Base-by-base conservation (phyloP, 768 basidiomycete genomes). In the Paxillus ammoniavirescens region DNA sequence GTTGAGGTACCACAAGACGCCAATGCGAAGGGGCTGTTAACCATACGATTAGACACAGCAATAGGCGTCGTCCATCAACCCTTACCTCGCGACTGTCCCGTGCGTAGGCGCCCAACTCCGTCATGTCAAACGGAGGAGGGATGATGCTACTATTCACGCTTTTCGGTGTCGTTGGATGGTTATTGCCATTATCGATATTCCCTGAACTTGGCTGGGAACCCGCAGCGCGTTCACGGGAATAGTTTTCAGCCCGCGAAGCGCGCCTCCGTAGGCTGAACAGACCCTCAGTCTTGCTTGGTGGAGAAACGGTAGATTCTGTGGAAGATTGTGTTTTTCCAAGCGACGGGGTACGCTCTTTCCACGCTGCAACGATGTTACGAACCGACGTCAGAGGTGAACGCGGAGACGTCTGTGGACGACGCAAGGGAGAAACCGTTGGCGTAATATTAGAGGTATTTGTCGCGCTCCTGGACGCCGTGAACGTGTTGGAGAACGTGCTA, bases 1-100 rank as follows among this genome's bases (percentile, higher is more conserved):
- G 52, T 97, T 96, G 50, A 97, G 82, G 65, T 93, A 97, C 87
- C 91, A 96, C 1, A 97, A 72, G 13, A 85, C 74, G 13, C 94
- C 94, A 38, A 91, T 88, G 53, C 91, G 86, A 12, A 91, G 74
- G 4, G 93, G 93, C 94, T 96, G 64, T n/a, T 21, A 48, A 42
- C 21, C 18, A 23, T 0, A 17, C 14, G 31, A 35, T 71, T 31
- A 66, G 61, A 31, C 30, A 1, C 15, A 56, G 5, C 49, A 46
- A 47, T 4, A 5, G 37, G 53, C 17, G 10, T 42, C 14, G 4
- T 1, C 15, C 9, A 41, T 10, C 2, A 6, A 21, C 53, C 61
- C 76, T 61, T 53, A 81, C 80, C 67, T 82, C 79, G 46, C 74
- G 72, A 50, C 69, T 73, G 7, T 69, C 69, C 48, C 73, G 69